Conservation (phyloP, 345 rosid genomes). For the Leavenworthia alabamica region DNA sequence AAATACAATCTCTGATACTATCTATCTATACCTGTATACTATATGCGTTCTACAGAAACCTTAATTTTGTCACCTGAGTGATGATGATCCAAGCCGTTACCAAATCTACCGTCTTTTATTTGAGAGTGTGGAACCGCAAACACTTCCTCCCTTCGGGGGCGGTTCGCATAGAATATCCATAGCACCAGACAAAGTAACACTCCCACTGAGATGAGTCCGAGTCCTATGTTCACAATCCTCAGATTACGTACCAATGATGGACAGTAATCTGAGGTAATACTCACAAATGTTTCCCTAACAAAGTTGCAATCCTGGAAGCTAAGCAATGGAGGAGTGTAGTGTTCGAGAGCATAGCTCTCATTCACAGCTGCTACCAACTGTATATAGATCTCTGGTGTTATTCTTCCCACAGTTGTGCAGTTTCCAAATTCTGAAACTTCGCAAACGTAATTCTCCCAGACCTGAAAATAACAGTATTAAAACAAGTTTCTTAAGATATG, state of each 20-base stretch:
- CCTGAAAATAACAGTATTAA: conserved; percentile 35
- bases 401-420: conserved; percentile 77
- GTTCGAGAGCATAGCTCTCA: conserved; percentile 77
- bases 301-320: conserved; percentile 82
- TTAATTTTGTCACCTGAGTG: conserved; percentile 11
- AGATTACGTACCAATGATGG: conserved; percentile 67
- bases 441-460: conserved; percentile 67
- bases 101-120: not conserved
- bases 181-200: conserved; percentile 82
- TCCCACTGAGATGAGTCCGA: conserved; percentile 78
- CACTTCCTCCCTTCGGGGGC: conserved; percentile 99
- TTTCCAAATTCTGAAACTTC: conserved; percentile 39
- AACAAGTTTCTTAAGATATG: not conserved
- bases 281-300: conserved; percentile 69
- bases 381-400: conserved; percentile 50
- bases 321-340: conserved; percentile 82
- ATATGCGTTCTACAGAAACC: conserved; percentile 19
- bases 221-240: conserved; percentile 64
- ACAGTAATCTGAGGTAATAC: conserved; percentile 63
- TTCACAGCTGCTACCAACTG: conserved; percentile 73
- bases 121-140: conserved; percentile 45
- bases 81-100: conserved; percentile 9
- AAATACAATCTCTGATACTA: conserved; percentile 22
- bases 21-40: conserved; percentile 25
- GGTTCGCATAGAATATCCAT: conserved; percentile 90